Conservation (phyloP, 257 asterid species). For the Cordia subcordata region DNA sequence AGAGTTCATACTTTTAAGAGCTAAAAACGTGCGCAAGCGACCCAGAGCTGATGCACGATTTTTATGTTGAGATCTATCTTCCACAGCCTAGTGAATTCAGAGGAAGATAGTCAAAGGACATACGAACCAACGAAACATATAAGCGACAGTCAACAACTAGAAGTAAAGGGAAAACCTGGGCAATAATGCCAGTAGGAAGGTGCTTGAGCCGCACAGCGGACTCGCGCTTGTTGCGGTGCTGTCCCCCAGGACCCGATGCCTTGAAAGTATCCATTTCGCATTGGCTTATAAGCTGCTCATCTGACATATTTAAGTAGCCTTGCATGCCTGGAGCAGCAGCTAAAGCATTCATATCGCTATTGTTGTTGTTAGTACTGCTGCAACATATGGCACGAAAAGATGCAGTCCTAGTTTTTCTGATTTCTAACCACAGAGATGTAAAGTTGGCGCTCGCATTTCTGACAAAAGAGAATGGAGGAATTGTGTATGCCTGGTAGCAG, state of each 20-base stretch:
- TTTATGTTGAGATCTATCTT: conserved; percentile 90
- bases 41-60: conserved; percentile 80
- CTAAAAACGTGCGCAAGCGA: conserved; percentile 69
- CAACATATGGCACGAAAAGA: neutral
- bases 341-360: conserved; percentile 8
- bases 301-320: conserved; percentile 60
- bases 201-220: conserved; percentile 97
- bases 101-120: conserved; percentile 7
- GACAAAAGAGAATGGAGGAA: neutral
- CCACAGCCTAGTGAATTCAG: conserved; percentile 61
- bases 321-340: conserved; percentile 32
- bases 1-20: conserved; percentile 59
- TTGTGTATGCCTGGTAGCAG: neutral
- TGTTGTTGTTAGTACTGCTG: conserved; percentile 14
- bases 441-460: neutral
- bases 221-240: conserved; percentile 97
- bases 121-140: neutral
- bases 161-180: conserved; percentile 52
- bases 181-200: conserved; percentile 73
- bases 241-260: conserved; percentile 96
- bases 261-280: conserved; percentile 83
- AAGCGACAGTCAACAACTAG: neutral
- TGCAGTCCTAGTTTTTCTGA: neutral
- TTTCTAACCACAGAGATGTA: neutral
- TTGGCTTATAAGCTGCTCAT: conserved; percentile 79